phyloP scores from a whole-genome alignment of 1,139 yeast species.

The Hemisphaericaspora subhashii region DNA sequence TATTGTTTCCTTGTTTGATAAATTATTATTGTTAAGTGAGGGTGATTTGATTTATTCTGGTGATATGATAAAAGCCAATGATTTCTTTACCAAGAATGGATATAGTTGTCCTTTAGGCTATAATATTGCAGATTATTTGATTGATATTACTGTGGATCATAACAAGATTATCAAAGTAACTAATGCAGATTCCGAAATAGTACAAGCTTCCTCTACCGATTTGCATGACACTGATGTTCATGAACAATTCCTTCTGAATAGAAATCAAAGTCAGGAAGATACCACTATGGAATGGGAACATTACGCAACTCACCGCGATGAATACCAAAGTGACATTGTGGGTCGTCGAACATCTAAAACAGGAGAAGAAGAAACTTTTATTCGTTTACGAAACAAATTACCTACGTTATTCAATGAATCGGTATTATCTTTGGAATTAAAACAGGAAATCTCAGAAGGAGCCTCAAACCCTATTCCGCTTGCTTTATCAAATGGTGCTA shows the following conservation, averaged over 20 bases:
- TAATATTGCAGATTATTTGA: constrained; percentile 89
- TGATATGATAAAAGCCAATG: constrained; percentile 66
- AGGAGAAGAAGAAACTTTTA: constrained; percentile 30
- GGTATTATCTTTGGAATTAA: constrained; percentile 47
- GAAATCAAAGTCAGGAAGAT: constrained; percentile 44
- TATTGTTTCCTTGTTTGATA: constrained; percentile 87
- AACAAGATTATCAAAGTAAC: constrained; percentile 30
- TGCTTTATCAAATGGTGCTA: constrained; percentile 37
- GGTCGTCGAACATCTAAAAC: constrained; percentile 17
- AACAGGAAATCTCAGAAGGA: constrained; percentile 45
- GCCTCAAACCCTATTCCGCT: constrained; percentile 31
- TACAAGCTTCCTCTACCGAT: constrained; percentile 21
- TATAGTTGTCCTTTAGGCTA: constrained; percentile 85
- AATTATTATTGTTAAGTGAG: constrained; percentile 72
- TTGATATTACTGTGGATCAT: constrained; percentile 81
- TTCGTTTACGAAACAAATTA: constrained; percentile 34
- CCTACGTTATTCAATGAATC: constrained; percentile 50
- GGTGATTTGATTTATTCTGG: constrained; percentile 91
- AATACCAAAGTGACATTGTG: constrained; percentile 32
- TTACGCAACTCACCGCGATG: constrained; percentile 82
- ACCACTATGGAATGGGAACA: constrained; percentile 88
- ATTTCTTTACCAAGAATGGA: constrained; percentile 75
- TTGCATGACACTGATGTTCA: constrained; percentile 36
- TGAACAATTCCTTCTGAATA: constrained; percentile 28
- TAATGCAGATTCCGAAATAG: constrained; percentile 21